Conservation (phyloP, 2,329 filamentous ascomycete genomes). For the Fusarium cicatricum region DNA sequence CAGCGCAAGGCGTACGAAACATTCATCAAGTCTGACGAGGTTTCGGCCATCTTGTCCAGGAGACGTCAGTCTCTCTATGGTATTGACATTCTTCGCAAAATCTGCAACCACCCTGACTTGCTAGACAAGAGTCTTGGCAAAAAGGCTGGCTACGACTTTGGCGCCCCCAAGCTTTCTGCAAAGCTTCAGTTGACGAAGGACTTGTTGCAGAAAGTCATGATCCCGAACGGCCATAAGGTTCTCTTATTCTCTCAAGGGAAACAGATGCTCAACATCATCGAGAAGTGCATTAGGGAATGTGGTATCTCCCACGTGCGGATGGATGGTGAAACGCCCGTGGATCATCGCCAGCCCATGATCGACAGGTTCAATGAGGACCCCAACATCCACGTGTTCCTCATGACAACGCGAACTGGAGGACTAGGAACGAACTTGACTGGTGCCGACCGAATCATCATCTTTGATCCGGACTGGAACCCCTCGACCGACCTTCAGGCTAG, state of each 20-base stretch:
- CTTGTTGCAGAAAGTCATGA: slow-evolving; percentile 83
- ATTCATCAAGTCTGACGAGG: slow-evolving; percentile 84
- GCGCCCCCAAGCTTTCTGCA: slow-evolving; percentile 79
- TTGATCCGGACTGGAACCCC: slow-evolving; percentile 98
- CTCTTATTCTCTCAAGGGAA: slow-evolving; percentile 92
- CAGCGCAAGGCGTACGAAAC: slow-evolving; percentile 83
- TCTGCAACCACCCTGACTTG: slow-evolving; percentile 97
- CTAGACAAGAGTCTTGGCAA: slow-evolving; percentile 66
- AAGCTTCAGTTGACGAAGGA: slow-evolving; percentile 97
- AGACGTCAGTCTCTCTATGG: slow-evolving; percentile 85
- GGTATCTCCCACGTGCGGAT: slow-evolving; percentile 84
- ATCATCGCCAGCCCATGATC: slow-evolving; percentile 86
- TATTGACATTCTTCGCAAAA: slow-evolving; percentile 91
- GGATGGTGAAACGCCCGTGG: slow-evolving; percentile 92
- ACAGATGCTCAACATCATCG: slow-evolving; percentile 94
- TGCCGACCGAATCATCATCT: slow-evolving; percentile 95
- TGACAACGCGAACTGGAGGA: slow-evolving; percentile 95
- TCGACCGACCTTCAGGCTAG: slow-evolving; percentile 95
- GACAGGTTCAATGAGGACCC: slow-evolving; percentile 90
- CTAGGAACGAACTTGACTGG: slow-evolving; percentile 94
- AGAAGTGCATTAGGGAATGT: slow-evolving; percentile 77
- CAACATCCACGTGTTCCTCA: slow-evolving; percentile 83
- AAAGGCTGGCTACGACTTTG: slow-evolving; percentile 78
- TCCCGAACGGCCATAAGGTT: slow-evolving; percentile 88
- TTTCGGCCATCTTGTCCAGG: slow-evolving; percentile 80